Base-by-base conservation (phyloP, 306 rosid genomes). In the Medicago arabica region DNA sequence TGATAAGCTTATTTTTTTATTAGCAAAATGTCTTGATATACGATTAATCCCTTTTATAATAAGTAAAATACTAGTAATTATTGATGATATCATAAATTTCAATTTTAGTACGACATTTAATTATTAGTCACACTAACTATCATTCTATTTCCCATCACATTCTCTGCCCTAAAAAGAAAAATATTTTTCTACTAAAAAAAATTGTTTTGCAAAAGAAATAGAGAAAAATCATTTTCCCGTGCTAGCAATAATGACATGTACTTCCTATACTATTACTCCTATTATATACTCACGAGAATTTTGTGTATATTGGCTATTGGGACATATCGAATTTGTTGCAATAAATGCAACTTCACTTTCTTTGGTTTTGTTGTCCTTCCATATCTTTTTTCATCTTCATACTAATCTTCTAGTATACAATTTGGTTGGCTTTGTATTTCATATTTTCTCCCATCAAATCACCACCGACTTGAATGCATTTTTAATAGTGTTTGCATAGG, bases 261-360 rank as follows among this genome's bases (percentile, higher is more conserved):
- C 59, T 54, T 80, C 47, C 38, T 15, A 21, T 17, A 8, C 12
- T 17, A 40, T 65, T 31, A 43, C 71, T 58, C 69, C 38, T 34
- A 34, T 60, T 9, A 28, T 9, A 28, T 3, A 49, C 23, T 74
- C 83, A 80, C 83, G 83, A 71, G 80, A 59, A 61, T 80, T 58
- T 36, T 74, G 79, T 9, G 51, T 43, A 67, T 80, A 8, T 50
- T 23, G 28, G 28, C 3, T 23, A 28, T 28, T 57, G 40, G 18
- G 18, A 72, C 83, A 28, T 5, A 66, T 46, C 15, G 55, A 55
- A 80, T 80, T 66, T 67, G 9, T 53, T 23, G 46, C 59, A 47
- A n/a, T 74, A 47, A 80, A 80, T 80, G 75, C 57, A 51, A 9
- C 47, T 16, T 53, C 73, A 6, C 49, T 2, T 51, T 71, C 74